Conservation (phyloP, 192 early-diverging fungal species). For the Coemansia reversa region DNA sequence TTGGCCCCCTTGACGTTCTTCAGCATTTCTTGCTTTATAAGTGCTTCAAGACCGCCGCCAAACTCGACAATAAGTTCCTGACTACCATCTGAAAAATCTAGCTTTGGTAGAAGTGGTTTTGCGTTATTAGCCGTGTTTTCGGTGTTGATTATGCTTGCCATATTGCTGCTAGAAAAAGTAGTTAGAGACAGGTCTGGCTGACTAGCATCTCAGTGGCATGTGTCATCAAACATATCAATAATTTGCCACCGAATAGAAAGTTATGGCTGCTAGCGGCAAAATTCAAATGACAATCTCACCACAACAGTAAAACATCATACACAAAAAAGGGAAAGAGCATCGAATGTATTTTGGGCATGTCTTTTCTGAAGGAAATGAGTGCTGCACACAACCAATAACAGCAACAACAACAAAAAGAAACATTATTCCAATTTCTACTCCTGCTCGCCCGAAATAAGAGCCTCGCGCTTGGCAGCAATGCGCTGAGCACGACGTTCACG, state of each 20-base stretch:
- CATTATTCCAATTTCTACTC: constrained; percentile 14
- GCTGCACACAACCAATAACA: no score
- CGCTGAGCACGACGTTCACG: constrained; percentile 89
- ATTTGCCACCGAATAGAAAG: no score
- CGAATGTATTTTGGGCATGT: no score
- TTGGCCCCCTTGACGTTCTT: constrained; percentile 18
- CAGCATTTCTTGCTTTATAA: constrained; percentile 74
- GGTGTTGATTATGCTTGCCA: no score
- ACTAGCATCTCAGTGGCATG: neutral
- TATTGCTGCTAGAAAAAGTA: neutral
- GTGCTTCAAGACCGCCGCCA: constrained; percentile 89
- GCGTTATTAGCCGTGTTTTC: neutral
- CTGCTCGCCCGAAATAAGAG: constrained; percentile 57
- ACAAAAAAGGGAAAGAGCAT: no score
- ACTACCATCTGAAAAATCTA: neutral
- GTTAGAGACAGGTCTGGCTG: neutral
- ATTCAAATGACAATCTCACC: no score
- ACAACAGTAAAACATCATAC: no score
- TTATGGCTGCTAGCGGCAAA: no score
- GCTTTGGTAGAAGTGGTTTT: neutral
- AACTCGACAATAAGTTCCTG: constrained; percentile 25
- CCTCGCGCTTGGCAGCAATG: constrained; percentile 87
- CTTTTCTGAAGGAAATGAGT: no score
- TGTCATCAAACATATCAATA: no score
- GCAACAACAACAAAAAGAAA: no score